Base-by-base conservation (phyloP, 164 flowering plant genomes). In the Stephania cephalantha region DNA sequence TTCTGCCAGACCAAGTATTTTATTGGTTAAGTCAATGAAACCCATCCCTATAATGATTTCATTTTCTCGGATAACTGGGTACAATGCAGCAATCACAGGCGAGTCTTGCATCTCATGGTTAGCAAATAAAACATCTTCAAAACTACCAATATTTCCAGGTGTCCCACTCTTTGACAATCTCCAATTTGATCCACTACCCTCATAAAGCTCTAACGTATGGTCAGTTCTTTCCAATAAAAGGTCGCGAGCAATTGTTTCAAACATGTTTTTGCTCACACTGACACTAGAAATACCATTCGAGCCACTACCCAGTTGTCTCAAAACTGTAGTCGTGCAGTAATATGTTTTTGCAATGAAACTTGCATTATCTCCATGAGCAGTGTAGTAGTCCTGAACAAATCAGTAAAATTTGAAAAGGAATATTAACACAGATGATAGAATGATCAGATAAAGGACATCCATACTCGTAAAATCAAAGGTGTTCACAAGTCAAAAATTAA, bases 171-270 rank as follows among this genome's bases (percentile, higher is more conserved):
- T 92, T 66, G 89, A 85, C 73, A 90, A 82, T 73, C 88, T 91
- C 99, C 99, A 94, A 76, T 88, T 91, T 17, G 98, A 91, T 55
- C 97, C 97, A 85, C 94, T 94, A n/a, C 98, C 99, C 80, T 94
- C 99, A 82, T 94, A 96, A 70, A 94, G 81, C 82, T 96, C 97
- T 65, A 96, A 69, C 64, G 93, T 88, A 74, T 88, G 97, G 79
- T 96, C 97, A 2, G 91, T 88, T 81, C 97, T 92, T 82, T 92
- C 99, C 83, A 96, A 79, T 2, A 96, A 90, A 69, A 96, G 87
- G 83, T 96, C 93, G 68, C 97, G 94, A 17, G 89, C 91, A 84
- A 94, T 88, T 2, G 95, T 90, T 81, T 94, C 99, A 86, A 96
- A 94, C 95, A 96, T 94, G 83, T 82, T 96, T 82, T 82, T 94